phyloP scores from a whole-genome alignment of 2,329 filamentous ascomycete species.

The Calonectria henricotiae region DNA sequence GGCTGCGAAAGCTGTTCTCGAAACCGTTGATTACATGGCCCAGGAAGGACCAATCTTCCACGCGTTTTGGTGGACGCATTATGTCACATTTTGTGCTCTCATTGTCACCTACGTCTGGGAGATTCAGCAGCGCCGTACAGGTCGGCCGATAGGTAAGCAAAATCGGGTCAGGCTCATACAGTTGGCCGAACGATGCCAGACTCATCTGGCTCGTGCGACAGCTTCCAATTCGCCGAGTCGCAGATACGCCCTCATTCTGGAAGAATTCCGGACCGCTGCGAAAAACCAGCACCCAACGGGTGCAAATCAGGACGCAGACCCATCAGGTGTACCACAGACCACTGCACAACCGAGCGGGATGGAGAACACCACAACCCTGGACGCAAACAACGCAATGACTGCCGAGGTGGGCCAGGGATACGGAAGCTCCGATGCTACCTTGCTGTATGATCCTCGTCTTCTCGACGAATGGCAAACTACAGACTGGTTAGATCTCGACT shows the following conservation, averaged over 20 bases:
- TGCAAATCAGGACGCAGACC: conserved; percentile 4
- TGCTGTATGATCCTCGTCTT: conserved; percentile 28
- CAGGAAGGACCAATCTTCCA: conserved; percentile 61
- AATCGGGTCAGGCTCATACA: conserved; percentile 44
- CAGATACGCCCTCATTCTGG: conserved; percentile 43
- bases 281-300: neutral
- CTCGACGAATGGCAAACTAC: conserved; percentile 43
- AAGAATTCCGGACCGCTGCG: conserved; percentile 39
- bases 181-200: conserved; percentile 49
- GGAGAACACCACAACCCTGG: neutral
- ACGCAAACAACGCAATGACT: neutral
- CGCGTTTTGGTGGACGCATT: conserved; percentile 71
- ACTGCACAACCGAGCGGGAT: neutral
- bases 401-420: neutral
- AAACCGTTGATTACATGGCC: conserved; percentile 63
- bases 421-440: neutral
- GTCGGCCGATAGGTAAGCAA: conserved; percentile 30
- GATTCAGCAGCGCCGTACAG: conserved; percentile 49
- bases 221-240: conserved; percentile 46
- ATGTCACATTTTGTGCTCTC: conserved; percentile 70
- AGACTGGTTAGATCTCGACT: conserved; percentile 45
- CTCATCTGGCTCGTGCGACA: conserved; percentile 41
- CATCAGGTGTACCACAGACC: neutral
- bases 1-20: conserved; percentile 56
- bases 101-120: conserved; percentile 71